Percentiles rank a stretch among this genome's conserved stretches.
phyloP scores from a whole-genome alignment of 129 eudicot species.

The Pseudognaphalium luteoalbum region DNA sequence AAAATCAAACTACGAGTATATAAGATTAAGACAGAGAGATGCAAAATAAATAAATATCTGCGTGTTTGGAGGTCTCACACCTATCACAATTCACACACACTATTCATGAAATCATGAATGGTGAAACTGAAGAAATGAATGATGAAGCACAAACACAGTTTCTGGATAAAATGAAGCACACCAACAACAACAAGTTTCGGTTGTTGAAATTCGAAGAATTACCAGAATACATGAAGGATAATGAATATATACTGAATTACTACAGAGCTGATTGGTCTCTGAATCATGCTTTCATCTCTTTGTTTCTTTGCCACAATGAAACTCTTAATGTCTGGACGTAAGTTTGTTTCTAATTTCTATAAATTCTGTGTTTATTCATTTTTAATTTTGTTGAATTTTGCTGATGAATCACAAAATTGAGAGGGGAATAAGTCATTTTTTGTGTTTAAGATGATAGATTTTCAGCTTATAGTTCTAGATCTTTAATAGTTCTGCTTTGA shows the following conservation, averaged over 20 bases:
- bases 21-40: neutral
- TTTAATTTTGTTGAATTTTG: neutral
- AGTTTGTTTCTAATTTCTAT: slow-evolving; percentile 23
- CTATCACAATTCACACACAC: neutral
- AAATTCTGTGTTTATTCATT: neutral
- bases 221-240: slow-evolving; percentile 95
- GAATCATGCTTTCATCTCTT: slow-evolving; percentile 71
- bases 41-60: slow-evolving; percentile 5
- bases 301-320: slow-evolving; percentile 90
- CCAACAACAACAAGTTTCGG: slow-evolving; percentile 19
- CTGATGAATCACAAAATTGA: neutral
- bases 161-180: slow-evolving; percentile 26
- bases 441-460: neutral
- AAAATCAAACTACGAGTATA: neutral
- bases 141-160: slow-evolving; percentile 24
- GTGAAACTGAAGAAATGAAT: slow-evolving; percentile 26
- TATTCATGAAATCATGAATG: slow-evolving; percentile 24
- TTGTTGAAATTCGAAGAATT: slow-evolving; percentile 53
- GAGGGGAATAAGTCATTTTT: neutral
- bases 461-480: neutral
- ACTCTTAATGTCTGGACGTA: slow-evolving; percentile 97
- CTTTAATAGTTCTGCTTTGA: neutral
- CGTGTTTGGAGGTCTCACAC: neutral
- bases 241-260: slow-evolving; percentile 73
- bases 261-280: slow-evolving; percentile 90